Evolutionary conservation across 202 grass and related monocot genomes (phyloP).

Genomic region (Miscanthus sacchariflorus): DNA sequence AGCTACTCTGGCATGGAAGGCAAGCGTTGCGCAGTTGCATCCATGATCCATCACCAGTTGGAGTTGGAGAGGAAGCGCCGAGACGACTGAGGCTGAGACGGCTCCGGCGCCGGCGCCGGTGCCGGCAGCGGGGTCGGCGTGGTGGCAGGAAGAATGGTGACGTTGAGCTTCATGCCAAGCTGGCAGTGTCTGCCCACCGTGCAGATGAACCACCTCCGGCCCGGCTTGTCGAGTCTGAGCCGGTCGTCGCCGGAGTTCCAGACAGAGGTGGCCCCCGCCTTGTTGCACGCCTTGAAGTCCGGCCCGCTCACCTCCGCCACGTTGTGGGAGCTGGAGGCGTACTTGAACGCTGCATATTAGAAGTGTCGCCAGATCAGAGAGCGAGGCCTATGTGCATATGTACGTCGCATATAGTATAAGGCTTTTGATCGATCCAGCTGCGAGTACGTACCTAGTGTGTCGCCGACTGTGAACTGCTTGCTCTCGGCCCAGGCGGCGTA

Average conservation of each 20-base stretch:
- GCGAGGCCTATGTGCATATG: too few species aligned
- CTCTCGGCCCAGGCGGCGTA: not conserved
- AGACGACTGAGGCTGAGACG: not conserved
- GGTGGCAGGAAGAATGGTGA: not conserved
- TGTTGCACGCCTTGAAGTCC: conserved; percentile 40
- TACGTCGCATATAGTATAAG: too few species aligned
- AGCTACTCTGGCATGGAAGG: too few species aligned
- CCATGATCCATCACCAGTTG: not conserved
- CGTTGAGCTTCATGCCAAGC: conserved; percentile 48
- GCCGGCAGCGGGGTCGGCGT: not conserved
- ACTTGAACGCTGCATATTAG: conserved; percentile 21
- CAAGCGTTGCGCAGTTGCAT: too few species aligned
- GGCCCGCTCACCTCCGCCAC: conserved; percentile 30
- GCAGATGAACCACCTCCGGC: conserved; percentile 53
- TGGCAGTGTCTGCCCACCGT: conserved; percentile 28
- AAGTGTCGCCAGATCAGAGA: too few species aligned
- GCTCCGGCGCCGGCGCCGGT: not conserved
- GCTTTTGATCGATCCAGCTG: too few species aligned
- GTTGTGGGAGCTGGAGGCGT: conserved; percentile 5
- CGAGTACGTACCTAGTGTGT: conserved; percentile 10
- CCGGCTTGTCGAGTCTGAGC: not conserved
- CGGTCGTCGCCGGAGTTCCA: conserved; percentile 25
- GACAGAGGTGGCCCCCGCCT: not conserved
- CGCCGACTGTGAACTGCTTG: conserved; percentile 13
- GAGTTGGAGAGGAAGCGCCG: not conserved